Evolutionary conservation across 2,329 filamentous ascomycete species (phyloP).

Genomic region (Verticillium tricorpus): DNA sequence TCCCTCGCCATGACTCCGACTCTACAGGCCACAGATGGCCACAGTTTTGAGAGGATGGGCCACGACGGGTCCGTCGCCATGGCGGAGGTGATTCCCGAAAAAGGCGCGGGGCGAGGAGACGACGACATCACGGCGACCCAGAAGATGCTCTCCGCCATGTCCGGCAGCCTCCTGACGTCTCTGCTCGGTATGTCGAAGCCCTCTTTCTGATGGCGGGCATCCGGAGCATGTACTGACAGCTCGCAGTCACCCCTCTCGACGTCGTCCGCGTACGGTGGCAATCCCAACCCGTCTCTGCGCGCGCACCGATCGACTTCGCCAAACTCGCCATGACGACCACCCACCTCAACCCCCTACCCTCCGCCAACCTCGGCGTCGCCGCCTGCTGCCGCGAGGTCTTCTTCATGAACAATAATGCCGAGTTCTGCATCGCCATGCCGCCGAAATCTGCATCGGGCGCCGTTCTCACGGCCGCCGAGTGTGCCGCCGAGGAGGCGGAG

Average conservation of each 20-base stretch:
- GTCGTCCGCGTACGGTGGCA: slow-evolving; percentile 94
- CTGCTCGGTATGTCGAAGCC: slow-evolving; percentile 63
- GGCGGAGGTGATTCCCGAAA: slow-evolving; percentile 20
- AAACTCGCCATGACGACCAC: slow-evolving; percentile 51
- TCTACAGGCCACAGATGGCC: slow-evolving; percentile 10
- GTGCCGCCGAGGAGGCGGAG: slow-evolving; percentile 83
- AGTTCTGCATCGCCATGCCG: slow-evolving; percentile 72
- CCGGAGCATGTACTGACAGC: slow-evolving; percentile 2
- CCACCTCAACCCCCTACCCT: slow-evolving; percentile 66
- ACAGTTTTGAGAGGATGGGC: slow-evolving; percentile 23
- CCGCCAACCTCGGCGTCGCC: slow-evolving; percentile 80
- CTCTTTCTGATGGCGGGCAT: neutral
- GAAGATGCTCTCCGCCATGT: slow-evolving; percentile 92
- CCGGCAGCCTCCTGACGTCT: slow-evolving; percentile 85
- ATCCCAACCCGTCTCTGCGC: slow-evolving; percentile 60
- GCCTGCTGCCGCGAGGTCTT: slow-evolving; percentile 97
- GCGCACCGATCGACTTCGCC: slow-evolving; percentile 48
- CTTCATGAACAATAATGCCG: slow-evolving; percentile 82
- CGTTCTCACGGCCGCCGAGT: slow-evolving; percentile 53
- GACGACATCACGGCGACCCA: slow-evolving; percentile 74
- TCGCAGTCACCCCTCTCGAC: slow-evolving; percentile 86
- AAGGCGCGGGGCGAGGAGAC: slow-evolving; percentile 19
- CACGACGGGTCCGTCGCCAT: slow-evolving; percentile 23
- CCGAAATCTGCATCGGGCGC: slow-evolving; percentile 45
- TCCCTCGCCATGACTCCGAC: slow-evolving; percentile 10